Conservation (phyloP, 192 early-diverging fungal species). For the Lunasporangiospora selenospora region DNA sequence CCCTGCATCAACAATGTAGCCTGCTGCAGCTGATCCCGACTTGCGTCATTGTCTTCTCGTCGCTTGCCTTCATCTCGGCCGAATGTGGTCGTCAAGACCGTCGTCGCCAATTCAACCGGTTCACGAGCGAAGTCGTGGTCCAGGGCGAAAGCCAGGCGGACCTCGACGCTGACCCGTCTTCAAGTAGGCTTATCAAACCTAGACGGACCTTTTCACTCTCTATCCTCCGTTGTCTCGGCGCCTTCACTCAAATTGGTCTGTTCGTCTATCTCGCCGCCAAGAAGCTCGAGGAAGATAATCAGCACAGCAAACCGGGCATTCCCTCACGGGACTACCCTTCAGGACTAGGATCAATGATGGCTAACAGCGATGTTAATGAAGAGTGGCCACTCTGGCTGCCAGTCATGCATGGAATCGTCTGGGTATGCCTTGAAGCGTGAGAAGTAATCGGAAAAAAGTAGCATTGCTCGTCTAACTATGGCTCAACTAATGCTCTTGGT, state of each 20-base stretch:
- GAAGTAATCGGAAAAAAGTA: too few relatives aligned
- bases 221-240: constrained; percentile 34
- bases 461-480: too few relatives aligned
- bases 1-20: too few relatives aligned
- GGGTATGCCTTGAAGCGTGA: too few relatives aligned
- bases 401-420: constrained; percentile 47
- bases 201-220: constrained; percentile 30
- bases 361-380: constrained; percentile 6
- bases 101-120: constrained; percentile 29
- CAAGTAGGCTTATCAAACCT: constrained; percentile 29
- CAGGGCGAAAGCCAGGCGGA: constrained; percentile 36
- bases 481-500: too few relatives aligned
- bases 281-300: constrained; percentile 14
- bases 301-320: background rate
- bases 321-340: background rate
- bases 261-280: constrained; percentile 20
- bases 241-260: constrained; percentile 29
- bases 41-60: constrained; percentile 46
- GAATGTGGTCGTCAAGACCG: constrained; percentile 47
- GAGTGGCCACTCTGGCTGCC: constrained; percentile 46
- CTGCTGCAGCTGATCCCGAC: constrained; percentile 39
- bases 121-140: constrained; percentile 44
- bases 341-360: background rate
- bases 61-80: constrained; percentile 36
- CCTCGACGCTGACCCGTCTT: constrained; percentile 11